Evolutionary conservation across 2,329 filamentous ascomycete genomes (phyloP).

Genomic region (Trichophyton verrucosum): DNA sequence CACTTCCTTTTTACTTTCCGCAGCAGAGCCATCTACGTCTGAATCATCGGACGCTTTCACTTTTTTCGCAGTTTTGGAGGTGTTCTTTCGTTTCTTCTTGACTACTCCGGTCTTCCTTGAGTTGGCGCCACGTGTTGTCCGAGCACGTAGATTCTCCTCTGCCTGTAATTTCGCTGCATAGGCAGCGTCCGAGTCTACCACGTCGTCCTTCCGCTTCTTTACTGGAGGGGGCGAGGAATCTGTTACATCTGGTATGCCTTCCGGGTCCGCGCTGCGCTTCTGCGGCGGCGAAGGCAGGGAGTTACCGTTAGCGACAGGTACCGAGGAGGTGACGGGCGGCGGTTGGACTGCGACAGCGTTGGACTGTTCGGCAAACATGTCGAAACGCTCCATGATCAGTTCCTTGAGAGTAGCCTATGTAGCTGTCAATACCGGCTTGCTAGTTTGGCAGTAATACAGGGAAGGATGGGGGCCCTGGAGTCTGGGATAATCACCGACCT

Average conservation of each 20-base stretch:
- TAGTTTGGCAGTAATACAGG: background rate
- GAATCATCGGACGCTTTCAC: constrained; percentile 69
- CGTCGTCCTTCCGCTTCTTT: constrained; percentile 53
- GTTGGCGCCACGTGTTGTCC: constrained; percentile 63
- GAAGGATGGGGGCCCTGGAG: constrained; percentile 10
- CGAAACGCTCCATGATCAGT: constrained; percentile 62
- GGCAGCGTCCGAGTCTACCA: constrained; percentile 69
- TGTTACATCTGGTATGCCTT: constrained; percentile 28
- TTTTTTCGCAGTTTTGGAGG: constrained; percentile 49
- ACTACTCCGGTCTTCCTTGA: constrained; percentile 44
- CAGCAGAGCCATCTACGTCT: constrained; percentile 54
- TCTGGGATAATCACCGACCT: constrained; percentile 35
- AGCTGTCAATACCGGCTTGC: background rate
- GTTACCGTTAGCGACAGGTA: constrained; percentile 26
- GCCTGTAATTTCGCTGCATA: constrained; percentile 82
- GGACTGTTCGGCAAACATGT: constrained; percentile 45
- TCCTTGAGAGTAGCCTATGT: constrained; percentile 54
- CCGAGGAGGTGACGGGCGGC: constrained; percentile 14
- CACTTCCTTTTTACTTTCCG: constrained; percentile 47
- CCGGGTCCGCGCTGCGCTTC: constrained; percentile 33
- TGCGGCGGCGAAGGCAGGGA: constrained; percentile 27
- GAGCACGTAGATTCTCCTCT: constrained; percentile 67
- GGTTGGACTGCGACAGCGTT: constrained; percentile 15
- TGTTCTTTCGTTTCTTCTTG: constrained; percentile 49
- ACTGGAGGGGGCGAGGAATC: constrained; percentile 38